Evolutionary conservation across 176 grass and related monocot genomes (phyloP).

Genomic region (Hsuehochloa calcarea): DNA sequence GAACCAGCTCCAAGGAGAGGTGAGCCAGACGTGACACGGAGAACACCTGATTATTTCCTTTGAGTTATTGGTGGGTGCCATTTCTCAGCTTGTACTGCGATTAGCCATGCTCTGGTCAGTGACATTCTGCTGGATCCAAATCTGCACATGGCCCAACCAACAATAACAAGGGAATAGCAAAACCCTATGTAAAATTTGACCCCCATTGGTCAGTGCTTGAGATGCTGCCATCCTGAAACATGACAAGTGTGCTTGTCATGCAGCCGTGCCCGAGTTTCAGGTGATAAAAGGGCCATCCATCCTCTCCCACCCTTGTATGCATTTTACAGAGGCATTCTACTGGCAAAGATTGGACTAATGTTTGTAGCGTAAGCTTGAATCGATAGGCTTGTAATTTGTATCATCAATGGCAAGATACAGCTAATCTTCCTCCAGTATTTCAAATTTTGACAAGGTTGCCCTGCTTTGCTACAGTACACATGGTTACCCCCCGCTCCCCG

Average conservation of each 20-base stretch:
- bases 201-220: constrained; percentile 23
- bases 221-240: constrained; percentile 32
- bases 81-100: constrained; percentile 19
- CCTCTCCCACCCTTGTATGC: not conserved
- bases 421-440: not conserved
- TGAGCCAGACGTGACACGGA: constrained; percentile 77
- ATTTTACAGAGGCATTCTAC: constrained; percentile 24
- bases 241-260: constrained; percentile 4
- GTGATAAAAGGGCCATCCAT: constrained; percentile 29
- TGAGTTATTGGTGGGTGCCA: constrained; percentile 23
- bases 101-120: constrained; percentile 1
- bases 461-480: not conserved
- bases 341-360: constrained; percentile 37
- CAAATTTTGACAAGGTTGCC: not conserved
- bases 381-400: constrained; percentile 41
- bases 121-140: constrained; percentile 36
- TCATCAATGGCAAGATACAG: constrained; percentile 23
- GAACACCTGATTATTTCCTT: constrained; percentile 89
- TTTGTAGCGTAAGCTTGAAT: constrained; percentile 47
- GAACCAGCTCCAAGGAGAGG: constrained; percentile 83
- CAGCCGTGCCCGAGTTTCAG: constrained; percentile 22
- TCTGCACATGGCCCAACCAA: constrained; percentile 30
- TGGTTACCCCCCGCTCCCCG: not conserved
- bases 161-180: constrained; percentile 37
- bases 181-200: constrained; percentile 21